Evolutionary conservation across 768 basidiomycete genomes (phyloP), one percentile per base, ranked within the genome.

Genomic region (Tephrocybe rancida): DNA sequence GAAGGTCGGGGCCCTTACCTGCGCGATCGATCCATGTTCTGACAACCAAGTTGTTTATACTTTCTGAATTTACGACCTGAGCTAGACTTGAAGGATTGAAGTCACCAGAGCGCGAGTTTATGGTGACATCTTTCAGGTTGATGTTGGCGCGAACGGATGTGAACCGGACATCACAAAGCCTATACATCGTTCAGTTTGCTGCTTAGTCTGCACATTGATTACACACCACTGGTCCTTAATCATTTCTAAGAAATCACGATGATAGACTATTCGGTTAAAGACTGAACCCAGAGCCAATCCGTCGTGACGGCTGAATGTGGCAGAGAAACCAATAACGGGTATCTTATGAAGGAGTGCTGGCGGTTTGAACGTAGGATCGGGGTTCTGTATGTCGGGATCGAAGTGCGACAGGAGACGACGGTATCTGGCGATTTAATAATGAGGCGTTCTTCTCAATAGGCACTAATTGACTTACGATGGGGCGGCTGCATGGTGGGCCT

Each of bases 401-500:
- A 98, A 98, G 64, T 85, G 80, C 5, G 91, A 85, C n/a, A 98
- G 72, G 53, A 98, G 81, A 24, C 82, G 83, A 26, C 91, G 86
- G 68, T 96, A 96, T 25, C 93, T 73, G 56, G 24, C 25, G 41
- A 43, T 46, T 11, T 25, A 10, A 27, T 5, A 30, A 42, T n/a
- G 14, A 13, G n/a, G 24, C n/a, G n/a, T n/a, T 6, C n/a, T 29
- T 30, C 18, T 54, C 32, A 2, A 44, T 48, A 39, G 37, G 16
- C 6, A 34, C 35, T 43, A 5, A 52, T 46, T 43, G 5, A 74
- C 85, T 50, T 72, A 95, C 85, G 95, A 94, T 26, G 88, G 86
- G 8, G 95, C 91, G 34, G 92, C 95, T 25, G 95, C 90, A 69
- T 98, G 96, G 66, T 98, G 96, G 0, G 95, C 95, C 70, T 97